phyloP scores from a whole-genome alignment of 306 rosid species.

The Prunus mira region DNA sequence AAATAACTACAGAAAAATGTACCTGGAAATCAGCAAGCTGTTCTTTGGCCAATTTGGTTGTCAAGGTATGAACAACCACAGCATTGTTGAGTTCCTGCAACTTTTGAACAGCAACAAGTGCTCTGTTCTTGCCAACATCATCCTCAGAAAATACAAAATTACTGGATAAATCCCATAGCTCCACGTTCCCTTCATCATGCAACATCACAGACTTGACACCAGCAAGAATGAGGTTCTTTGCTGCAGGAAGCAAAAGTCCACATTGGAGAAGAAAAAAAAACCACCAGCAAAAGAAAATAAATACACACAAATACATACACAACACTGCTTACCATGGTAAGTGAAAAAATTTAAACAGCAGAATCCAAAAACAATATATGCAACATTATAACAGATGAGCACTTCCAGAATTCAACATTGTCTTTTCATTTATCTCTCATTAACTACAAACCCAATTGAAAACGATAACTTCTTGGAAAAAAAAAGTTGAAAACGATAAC shows the following conservation, averaged over 20 bases:
- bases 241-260: slow-evolving; percentile 47
- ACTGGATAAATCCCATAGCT: slow-evolving; percentile 83
- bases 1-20: neutral
- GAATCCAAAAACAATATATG: neutral
- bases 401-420: neutral
- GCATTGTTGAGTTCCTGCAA: slow-evolving; percentile 94
- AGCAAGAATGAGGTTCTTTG: slow-evolving; percentile 90
- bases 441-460: neutral
- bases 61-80: slow-evolving; percentile 58
- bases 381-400: neutral
- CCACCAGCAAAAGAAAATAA: neutral
- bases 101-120: slow-evolving; percentile 72
- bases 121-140: slow-evolving; percentile 77
- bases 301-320: neutral
- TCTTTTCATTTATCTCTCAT: neutral
- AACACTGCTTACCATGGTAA: neutral
- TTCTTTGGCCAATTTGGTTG: slow-evolving; percentile 52
- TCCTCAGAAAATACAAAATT: slow-evolving; percentile 64
- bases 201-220: slow-evolving; percentile 88
- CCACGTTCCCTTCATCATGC: slow-evolving; percentile 78
- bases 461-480: neutral
- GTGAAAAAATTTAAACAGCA: neutral
- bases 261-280: neutral
- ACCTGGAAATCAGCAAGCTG: slow-evolving; percentile 78
- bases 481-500: neutral